Evolutionary conservation across 2,329 filamentous ascomycete genomes (phyloP).

Genomic region (Clarireedia paspali): DNA sequence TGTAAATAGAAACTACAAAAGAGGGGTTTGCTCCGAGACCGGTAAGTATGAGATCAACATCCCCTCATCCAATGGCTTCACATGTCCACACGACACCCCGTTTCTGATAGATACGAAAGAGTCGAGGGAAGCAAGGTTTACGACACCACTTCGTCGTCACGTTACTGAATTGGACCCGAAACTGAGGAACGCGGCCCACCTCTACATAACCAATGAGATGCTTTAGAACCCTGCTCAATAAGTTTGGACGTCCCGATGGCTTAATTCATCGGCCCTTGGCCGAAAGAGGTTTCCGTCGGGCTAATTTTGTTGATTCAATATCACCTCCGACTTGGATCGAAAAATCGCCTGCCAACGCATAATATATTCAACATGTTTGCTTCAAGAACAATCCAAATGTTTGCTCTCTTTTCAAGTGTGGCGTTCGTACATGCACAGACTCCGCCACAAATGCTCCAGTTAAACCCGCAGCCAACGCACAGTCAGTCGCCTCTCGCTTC

Average conservation of each 20-base stretch:
- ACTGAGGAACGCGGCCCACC: slow-evolving; percentile 12
- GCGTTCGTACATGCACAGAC: slow-evolving; percentile 15
- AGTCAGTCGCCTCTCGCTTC: slow-evolving; percentile 3
- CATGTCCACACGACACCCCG: not conserved
- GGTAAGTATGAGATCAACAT: not conserved
- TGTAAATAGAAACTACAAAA: not conserved
- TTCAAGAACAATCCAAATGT: not conserved
- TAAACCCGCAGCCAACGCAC: slow-evolving; percentile 22
- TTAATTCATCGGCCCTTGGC: not conserved
- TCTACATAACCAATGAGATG: slow-evolving; percentile 20
- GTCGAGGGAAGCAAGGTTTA: slow-evolving; percentile 9
- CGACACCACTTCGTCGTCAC: slow-evolving; percentile 25
- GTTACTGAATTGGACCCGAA: slow-evolving; percentile 22
- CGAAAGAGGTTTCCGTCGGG: slow-evolving; percentile 4
- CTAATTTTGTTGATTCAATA: not conserved
- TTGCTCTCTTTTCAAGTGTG: not conserved
- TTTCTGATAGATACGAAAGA: not conserved
- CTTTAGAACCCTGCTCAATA: slow-evolving; percentile 17
- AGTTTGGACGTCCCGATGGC: not conserved
- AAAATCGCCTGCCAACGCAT: slow-evolving; percentile 2
- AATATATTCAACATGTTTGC: not conserved
- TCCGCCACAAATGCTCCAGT: slow-evolving; percentile 7
- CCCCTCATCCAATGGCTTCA: not conserved
- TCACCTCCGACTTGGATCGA: not conserved
- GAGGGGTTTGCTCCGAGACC: not conserved